Evolutionary conservation across 164 flowering plant species (phyloP).

Genomic region (Brasenia schreberi): DNA sequence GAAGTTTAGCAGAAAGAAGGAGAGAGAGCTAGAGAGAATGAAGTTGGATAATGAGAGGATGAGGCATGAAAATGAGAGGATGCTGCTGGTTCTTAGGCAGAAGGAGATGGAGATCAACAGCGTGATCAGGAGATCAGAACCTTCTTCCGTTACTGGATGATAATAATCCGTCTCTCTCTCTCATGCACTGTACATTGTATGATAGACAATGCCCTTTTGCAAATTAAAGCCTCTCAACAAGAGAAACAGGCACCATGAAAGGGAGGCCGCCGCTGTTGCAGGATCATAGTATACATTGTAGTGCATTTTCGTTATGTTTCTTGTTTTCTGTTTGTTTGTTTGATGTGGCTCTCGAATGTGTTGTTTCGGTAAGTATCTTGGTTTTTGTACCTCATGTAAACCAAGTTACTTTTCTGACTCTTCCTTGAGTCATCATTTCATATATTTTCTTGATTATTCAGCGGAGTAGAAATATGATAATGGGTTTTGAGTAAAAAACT

Average conservation of each 20-base stretch:
- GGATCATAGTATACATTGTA: neutral
- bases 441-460: too few relatives aligned
- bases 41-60: conserved; percentile 58
- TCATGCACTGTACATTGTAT: neutral
- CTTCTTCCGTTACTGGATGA: conserved; percentile 31
- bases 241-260: neutral
- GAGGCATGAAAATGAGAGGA: conserved; percentile 66
- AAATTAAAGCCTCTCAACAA: neutral
- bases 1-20: conserved; percentile 72
- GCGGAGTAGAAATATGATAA: too few relatives aligned
- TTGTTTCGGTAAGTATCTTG: neutral
- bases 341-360: neutral
- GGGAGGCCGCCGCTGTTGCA: neutral
- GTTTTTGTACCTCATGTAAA: neutral
- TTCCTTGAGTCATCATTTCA: too few relatives aligned
- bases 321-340: neutral
- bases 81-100: conserved; percentile 55
- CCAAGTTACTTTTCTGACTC: neutral
- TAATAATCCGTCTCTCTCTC: neutral
- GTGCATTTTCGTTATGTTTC: neutral
- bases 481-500: too few relatives aligned
- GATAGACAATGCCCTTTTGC: neutral
- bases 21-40: conserved; percentile 82
- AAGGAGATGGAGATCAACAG: conserved; percentile 56
- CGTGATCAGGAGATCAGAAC: conserved; percentile 23